Evolutionary conservation across 345 rosid species (phyloP), one percentile per base, ranked within the genome.

Genomic region (Syzygium aqueum): DNA sequence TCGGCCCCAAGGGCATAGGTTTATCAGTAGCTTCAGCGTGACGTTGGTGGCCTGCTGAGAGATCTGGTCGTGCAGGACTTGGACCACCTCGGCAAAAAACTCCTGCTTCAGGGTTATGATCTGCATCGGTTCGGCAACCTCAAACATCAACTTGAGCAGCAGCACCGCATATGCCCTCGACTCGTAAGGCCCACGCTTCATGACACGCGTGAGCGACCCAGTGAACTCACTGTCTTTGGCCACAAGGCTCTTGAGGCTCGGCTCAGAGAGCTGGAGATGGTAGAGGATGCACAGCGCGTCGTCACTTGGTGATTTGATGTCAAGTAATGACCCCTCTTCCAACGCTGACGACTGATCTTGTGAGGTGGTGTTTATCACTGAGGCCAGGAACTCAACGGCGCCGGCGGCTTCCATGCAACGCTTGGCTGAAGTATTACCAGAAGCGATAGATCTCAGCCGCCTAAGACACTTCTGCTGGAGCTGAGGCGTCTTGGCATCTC

Each of bases 331-430:
- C 86, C 87, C 92, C 17, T 63, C 84, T 2, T 87, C 87, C 27
- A 16, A 37, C 11, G 86, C 78, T 7, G 53, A 88, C 49, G 85
- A 25, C 27, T 77, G 43, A 17, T 30, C 78, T 30, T 30, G 33
- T 2, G 82, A 86, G 51, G 40, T 40, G 11, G 77, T 85, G 77
- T 78, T 89, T 15, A 97, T 87, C 59, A 95, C 84, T 16, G 92
- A 87, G 22, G 94, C 95, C 84, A 96, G 88, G 89, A 96, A 94
- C 82, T 94, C 95, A 10, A 93, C 96, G 0, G 91, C 96, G 2
- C 98, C 98, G 0, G 96, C 94, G 2, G 94, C 90, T 89, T 95
- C 98, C 83, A 97, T 91, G 90, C 94, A 91, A 25, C 98, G 89
- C 59, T 91, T 93, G 92, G 94, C 96, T 4, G 93, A 87, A 19